Conservation (phyloP, 2,329 filamentous ascomycete genomes). For the Alternaria ventricosa region DNA sequence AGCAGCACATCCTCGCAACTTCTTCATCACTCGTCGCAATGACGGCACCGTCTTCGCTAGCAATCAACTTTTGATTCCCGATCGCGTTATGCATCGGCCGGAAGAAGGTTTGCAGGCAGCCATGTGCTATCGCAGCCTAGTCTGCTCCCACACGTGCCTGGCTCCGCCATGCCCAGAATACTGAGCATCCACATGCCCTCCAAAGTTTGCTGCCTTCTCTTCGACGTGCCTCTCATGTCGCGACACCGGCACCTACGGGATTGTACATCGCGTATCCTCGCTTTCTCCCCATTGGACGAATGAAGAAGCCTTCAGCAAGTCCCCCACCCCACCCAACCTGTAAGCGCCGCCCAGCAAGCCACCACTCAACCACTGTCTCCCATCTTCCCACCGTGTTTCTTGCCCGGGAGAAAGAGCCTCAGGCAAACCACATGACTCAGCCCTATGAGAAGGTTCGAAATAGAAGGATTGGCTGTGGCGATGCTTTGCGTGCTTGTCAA, state of each 20-base stretch:
- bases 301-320: constrained; percentile 8
- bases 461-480: not conserved
- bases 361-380: constrained; percentile 8
- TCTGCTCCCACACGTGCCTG: not conserved
- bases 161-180: constrained; percentile 16
- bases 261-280: not conserved
- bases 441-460: constrained; percentile 7
- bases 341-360: constrained; percentile 26
- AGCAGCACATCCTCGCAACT: not conserved
- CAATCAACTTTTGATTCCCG: constrained; percentile 9
- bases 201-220: not conserved
- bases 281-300: constrained; percentile 1
- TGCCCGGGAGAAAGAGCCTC: not conserved
- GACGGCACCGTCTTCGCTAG: constrained; percentile 12
- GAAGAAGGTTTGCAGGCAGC: not conserved
- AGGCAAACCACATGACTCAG: not conserved
- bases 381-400: constrained; percentile 15
- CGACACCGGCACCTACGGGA: not conserved
- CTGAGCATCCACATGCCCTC: not conserved
- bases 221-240: not conserved
- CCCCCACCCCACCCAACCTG: constrained; percentile 1
- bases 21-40: constrained; percentile 1
- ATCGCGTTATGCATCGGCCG: constrained; percentile 1
- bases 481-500: not conserved
- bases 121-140: not conserved